A percentile compares a stretch with the other conserved stretches of the same genome.
phyloP scores from a whole-genome alignment of 2,329 filamentous ascomycete species.

The Epicoccum sorghinum region DNA sequence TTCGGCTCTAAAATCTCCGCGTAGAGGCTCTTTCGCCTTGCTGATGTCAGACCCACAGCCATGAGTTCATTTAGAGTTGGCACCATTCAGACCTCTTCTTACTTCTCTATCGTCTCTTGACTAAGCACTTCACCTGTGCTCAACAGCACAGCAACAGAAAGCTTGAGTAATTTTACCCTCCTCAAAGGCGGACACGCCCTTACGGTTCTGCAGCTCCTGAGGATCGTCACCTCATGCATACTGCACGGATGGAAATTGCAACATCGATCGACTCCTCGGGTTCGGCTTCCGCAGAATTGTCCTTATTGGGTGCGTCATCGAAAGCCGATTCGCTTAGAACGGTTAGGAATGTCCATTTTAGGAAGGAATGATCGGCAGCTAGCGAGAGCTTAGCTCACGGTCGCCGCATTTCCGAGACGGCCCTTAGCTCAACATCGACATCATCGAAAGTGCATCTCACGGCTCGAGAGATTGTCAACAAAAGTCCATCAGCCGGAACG shows the following conservation, averaged over 20 bases:
- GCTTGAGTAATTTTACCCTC: too few species aligned
- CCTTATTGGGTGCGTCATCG: slow-evolving; percentile 5
- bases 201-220: not conserved
- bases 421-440: not conserved
- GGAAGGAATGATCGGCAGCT: slow-evolving; percentile 6
- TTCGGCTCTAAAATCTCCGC: slow-evolving; percentile 6
- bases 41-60: slow-evolving; percentile 1
- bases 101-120: too few species aligned
- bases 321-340: not conserved
- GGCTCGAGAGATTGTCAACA: too few species aligned
- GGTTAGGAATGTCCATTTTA: not conserved
- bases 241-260: not conserved
- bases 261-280: slow-evolving; percentile 1
- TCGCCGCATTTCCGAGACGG: too few species aligned
- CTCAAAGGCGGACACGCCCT: too few species aligned
- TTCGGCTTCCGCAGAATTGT: not conserved
- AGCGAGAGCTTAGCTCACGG: not conserved
- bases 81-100: too few species aligned
- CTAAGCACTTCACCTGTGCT: too few species aligned
- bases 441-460: not conserved
- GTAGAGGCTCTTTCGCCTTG: not conserved
- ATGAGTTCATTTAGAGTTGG: too few species aligned
- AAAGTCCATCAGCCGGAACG: too few species aligned
- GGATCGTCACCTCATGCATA: not conserved
- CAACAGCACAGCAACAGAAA: too few species aligned